phyloP scores from a whole-genome alignment of 1,284 basidiomycete species.

The Apiotrichum gracile region DNA sequence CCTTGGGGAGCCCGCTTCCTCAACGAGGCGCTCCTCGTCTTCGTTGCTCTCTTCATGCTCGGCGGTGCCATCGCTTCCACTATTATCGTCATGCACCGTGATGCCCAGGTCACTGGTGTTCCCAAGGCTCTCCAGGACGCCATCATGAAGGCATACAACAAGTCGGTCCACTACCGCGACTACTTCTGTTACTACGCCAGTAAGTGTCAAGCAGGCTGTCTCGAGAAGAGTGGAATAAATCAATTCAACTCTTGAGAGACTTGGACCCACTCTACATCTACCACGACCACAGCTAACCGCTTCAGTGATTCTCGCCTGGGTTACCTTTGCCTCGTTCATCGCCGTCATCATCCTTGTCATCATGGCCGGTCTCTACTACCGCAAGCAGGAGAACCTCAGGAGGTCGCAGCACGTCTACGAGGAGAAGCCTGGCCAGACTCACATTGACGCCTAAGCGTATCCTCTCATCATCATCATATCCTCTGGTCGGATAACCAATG shows the following conservation, averaged over 20 bases:
- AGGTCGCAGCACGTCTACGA: neutral
- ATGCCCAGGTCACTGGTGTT: neutral
- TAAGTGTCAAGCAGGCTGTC: neutral
- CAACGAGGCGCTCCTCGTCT: constrained; percentile 11
- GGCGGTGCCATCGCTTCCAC: constrained; percentile 9
- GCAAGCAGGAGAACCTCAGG: neutral
- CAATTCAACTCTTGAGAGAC: neutral
- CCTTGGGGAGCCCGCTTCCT: constrained; percentile 4
- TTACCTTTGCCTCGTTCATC: constrained; percentile 10
- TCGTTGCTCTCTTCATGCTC: constrained; percentile 9
- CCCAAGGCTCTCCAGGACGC: neutral
- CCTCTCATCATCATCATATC: neutral
- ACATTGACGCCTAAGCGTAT: neutral
- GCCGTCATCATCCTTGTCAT: constrained; percentile 6
- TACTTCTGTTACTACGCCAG: constrained; percentile 2
- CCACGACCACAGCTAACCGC: neutral
- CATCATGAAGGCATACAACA: constrained; percentile 3
- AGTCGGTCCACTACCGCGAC: constrained; percentile 8
- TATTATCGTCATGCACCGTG: constrained; percentile 1
- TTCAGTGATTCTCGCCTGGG: constrained; percentile 11
- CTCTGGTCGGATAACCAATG: neutral
- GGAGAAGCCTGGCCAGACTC: neutral
- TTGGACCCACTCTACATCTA: neutral
- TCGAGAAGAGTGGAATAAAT: neutral
- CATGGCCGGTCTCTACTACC: constrained; percentile 14